A percentile compares a stretch with the other conserved stretches of the same genome.
phyloP scores from a whole-genome alignment of 306 rosid species.

The Cicer judaicum region DNA sequence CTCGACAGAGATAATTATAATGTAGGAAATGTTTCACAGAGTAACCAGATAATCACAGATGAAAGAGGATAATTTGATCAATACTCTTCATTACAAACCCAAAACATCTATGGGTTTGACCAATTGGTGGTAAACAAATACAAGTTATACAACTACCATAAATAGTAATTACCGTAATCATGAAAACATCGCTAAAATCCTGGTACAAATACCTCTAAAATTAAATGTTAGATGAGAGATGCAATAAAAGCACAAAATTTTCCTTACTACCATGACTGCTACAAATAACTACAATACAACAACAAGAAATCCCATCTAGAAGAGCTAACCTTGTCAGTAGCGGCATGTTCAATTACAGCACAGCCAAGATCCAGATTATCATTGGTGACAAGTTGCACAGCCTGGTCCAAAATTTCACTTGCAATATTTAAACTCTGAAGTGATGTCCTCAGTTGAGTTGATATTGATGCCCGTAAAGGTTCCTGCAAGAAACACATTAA shows the following conservation, averaged over 20 bases:
- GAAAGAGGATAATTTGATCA: not conserved
- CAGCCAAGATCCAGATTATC: conserved; percentile 99
- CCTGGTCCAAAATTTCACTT: conserved; percentile 80
- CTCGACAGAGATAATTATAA: not conserved
- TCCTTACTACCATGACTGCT: not conserved
- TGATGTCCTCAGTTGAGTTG: conserved; percentile 77
- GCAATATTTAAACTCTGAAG: conserved; percentile 75
- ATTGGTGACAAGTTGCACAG: conserved; percentile 93
- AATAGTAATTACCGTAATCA: not conserved
- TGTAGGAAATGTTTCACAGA: conserved; percentile 11
- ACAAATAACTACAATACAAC: conserved; percentile 37
- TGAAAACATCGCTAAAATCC: not conserved
- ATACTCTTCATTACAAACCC: not conserved
- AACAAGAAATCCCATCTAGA: conserved; percentile 24
- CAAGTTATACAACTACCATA: not conserved
- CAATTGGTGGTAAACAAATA: not conserved
- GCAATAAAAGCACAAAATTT: conserved; percentile 23
- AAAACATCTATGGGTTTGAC: not conserved
- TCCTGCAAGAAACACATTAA: conserved; percentile 61
- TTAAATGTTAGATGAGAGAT: conserved; percentile 4
- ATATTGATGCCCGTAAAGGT: conserved; percentile 84
- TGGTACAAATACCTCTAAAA: not conserved
- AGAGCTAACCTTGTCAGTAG: conserved; percentile 85
- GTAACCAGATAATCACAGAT: conserved; percentile 10
- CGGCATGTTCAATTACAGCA: conserved; percentile 96